Evolutionary conservation across 345 rosid genomes (phyloP).

Genomic region (Rubroshorea leprosula): DNA sequence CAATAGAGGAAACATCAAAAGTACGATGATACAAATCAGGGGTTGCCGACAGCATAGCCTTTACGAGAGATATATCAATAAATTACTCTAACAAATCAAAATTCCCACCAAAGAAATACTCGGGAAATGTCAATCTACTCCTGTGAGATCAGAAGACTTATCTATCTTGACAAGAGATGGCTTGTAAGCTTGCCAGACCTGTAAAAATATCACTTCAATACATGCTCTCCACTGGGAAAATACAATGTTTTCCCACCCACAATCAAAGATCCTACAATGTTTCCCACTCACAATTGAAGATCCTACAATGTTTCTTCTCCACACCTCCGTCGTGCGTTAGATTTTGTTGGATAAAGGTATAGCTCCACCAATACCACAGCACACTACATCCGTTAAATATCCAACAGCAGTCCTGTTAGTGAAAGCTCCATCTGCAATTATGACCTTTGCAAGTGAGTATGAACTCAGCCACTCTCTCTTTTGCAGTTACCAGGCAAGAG

Average conservation of each 20-base stretch:
- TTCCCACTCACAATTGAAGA: slow-evolving; percentile 8
- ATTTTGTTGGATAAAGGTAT: slow-evolving; percentile 14
- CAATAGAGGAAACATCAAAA: slow-evolving; percentile 7
- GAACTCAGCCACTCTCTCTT: slow-evolving; percentile 65
- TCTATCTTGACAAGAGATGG: slow-evolving; percentile 17
- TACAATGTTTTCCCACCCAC: slow-evolving; percentile 13
- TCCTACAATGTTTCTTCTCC: slow-evolving; percentile 6
- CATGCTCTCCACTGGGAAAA: slow-evolving; percentile 21
- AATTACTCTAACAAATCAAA: slow-evolving; percentile 17
- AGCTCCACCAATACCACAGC: slow-evolving; percentile 14
- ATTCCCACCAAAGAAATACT: slow-evolving; percentile 28
- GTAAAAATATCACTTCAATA: slow-evolving; percentile 9
- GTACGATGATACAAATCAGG: slow-evolving; percentile 16
- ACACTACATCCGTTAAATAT: slow-evolving; percentile 12
- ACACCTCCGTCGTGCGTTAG: background rate
- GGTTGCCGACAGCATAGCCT: slow-evolving; percentile 3
- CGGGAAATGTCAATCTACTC: slow-evolving; percentile 26
- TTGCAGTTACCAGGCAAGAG: slow-evolving; percentile 84
- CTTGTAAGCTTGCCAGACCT: slow-evolving; percentile 12
- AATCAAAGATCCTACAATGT: slow-evolving; percentile 12
- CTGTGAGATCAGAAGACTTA: slow-evolving; percentile 10
- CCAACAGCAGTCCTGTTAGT: slow-evolving; percentile 15
- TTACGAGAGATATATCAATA: slow-evolving; percentile 16
- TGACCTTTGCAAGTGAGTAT: slow-evolving; percentile 13
- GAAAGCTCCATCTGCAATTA: slow-evolving; percentile 17